Base-by-base conservation (phyloP, 2,329 filamentous ascomycete species). In the Westerdykella ornata region DNA sequence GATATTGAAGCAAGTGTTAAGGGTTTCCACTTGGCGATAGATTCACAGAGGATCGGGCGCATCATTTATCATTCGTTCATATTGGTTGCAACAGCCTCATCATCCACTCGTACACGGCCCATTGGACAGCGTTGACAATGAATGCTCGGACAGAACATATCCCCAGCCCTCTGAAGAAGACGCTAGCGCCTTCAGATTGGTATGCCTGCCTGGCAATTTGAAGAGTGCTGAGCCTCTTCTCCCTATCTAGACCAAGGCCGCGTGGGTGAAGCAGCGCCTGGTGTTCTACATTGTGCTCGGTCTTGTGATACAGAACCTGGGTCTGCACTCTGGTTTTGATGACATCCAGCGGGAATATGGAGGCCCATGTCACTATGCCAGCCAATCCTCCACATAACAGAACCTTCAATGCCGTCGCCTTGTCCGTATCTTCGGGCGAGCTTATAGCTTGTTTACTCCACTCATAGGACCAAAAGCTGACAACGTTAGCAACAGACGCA, bases 271-370 rank as follows among this genome's bases (percentile, higher is more conserved):
- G 40, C 20, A 64, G 38, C 6, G 46, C 32, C 15, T 48, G 45
- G 13, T 49, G 45, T 35, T 64, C 59, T 15, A 45, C 46, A 13
- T 38, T 29, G 4, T 14, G 22, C 3, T 46, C 44, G 9, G 48
- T 16, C 14, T 37, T 16, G 12, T 19, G n/a, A n/a, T 40, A 44
- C 35, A 35, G 43, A 48, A 45, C 66, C 65, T 92, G 86, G 1
- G 83, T 82, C 65, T 97, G 90, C n/a, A 96, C 76, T 39, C 88
- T 74, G 2, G 90, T 96, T 70, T 97, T 97, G 59, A 97, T 76
- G 35, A 95, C 83, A 64, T 97, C 90, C 13, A 97, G 68, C 1
- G 90, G 90, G 52, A 95, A 97, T 19, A 97, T 81, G 43, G 84
- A 90, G 4, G 79, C 81, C 90, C 90, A 97, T 0, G 88, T 94